Evolutionary conservation across 305 asterid species (phyloP).

Genomic region (Solanum aculeatissimum): DNA sequence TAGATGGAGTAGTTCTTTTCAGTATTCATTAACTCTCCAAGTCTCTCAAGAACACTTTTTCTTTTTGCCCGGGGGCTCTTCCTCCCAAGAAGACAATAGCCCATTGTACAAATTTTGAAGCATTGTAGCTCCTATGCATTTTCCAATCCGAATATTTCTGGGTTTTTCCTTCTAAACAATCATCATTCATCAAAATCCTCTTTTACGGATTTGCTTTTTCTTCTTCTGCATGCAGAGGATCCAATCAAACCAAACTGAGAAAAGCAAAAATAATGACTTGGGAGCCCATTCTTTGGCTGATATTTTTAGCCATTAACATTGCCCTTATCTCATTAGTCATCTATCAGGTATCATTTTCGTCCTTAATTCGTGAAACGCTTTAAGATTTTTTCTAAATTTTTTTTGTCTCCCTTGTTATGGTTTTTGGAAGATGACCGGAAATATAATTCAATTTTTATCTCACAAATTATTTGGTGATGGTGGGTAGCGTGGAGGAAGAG

Average conservation of each 20-base stretch:
- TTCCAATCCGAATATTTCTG: background rate
- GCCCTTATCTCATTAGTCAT: slow-evolving; percentile 38
- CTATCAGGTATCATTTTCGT: slow-evolving; percentile 35
- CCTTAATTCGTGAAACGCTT: background rate
- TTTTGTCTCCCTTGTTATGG: background rate
- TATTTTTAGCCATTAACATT: slow-evolving; percentile 31
- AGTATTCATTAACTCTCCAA: background rate
- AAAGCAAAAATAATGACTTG: slow-evolving; percentile 27
- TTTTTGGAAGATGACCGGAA: background rate
- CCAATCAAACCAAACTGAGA: background rate
- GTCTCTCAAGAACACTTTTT: background rate
- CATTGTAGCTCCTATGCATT: background rate
- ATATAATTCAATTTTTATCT: background rate
- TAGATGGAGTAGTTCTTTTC: background rate
- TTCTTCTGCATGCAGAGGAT: background rate
- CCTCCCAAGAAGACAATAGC: background rate
- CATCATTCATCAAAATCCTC: background rate
- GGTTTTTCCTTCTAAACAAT: background rate
- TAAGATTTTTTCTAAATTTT: background rate
- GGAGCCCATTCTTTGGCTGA: slow-evolving; percentile 47
- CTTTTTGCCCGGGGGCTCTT: background rate
- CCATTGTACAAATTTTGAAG: background rate
- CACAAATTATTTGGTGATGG: background rate
- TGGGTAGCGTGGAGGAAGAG: background rate
- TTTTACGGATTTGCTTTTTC: background rate